Conservation (phyloP, 139 green algal species). For the Micromonas pusilla region DNA sequence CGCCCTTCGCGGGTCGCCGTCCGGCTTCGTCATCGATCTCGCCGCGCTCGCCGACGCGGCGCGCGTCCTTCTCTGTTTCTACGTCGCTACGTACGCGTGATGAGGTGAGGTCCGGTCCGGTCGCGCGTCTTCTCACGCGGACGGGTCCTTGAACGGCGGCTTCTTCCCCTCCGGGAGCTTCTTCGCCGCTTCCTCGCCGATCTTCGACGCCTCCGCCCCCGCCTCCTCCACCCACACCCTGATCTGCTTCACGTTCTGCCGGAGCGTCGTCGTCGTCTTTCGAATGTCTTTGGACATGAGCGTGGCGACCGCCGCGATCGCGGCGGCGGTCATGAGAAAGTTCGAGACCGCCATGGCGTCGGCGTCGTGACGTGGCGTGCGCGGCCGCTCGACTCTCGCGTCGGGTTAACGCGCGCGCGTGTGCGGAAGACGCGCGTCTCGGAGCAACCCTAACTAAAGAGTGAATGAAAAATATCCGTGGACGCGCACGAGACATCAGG, state of each 20-base stretch:
- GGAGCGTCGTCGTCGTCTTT: conserved; percentile 6
- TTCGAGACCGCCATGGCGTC: conserved; percentile 26
- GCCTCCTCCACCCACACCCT: conserved; percentile 23
- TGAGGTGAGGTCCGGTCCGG: neutral
- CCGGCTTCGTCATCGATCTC: too few relatives aligned
- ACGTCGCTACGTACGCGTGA: too few relatives aligned
- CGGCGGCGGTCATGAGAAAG: conserved; percentile 28
- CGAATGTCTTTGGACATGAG: conserved; percentile 4
- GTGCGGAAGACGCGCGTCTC: neutral
- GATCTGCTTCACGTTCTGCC: conserved; percentile 26
- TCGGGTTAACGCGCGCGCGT: neutral
- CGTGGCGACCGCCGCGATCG: neutral
- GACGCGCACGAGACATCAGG: too few relatives aligned
- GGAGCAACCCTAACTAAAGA: too few relatives aligned
- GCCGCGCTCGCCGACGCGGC: too few relatives aligned
- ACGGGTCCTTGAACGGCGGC: neutral
- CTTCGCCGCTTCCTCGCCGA: neutral
- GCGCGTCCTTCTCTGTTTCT: too few relatives aligned
- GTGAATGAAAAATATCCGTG: too few relatives aligned
- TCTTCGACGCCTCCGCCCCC: neutral
- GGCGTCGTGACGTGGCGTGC: neutral
- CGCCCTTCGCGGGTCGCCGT: too few relatives aligned
- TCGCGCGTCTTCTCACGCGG: neutral
- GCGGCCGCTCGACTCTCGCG: too few relatives aligned
- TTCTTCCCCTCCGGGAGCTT: neutral